Base-by-base conservation (phyloP, 345 rosid species). In the Angophora floribunda region DNA sequence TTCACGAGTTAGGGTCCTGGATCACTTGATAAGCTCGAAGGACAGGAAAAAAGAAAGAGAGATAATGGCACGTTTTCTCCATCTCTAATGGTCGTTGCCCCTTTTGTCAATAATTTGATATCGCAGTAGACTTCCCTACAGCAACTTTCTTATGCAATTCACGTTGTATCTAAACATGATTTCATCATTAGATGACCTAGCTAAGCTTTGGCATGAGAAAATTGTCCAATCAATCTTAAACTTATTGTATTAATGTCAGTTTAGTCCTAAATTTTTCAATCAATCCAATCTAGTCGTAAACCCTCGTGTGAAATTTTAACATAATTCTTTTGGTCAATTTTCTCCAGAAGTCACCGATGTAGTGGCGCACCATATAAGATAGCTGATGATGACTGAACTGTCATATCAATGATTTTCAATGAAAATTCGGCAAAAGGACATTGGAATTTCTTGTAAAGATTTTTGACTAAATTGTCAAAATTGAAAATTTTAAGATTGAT, bases 371-470 rank as follows among this genome's bases (percentile, higher is more conserved):
- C 7, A 26, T 11, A 13, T 61, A 28, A 14, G 67, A 61, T 28
- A 6, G 4, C 4, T 0, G 0, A 2, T 26, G 67, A 61, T 10
- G 13, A 26, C 30, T 61, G 0, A 15, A 26, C 2, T 5, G 1
- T 1, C 15, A 26, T 15, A 61, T 59, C 1, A 26, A 1, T 6
- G 12, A 59, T 59, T 59, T 59, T 2, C 1, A 6, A 24, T 3
- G 9, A 59, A 59, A 12, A 24, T 10, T 57, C 1, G 6, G 3
- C 3, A 0, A 22, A 57, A 24, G 0, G n/a, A 57, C 13, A 57
- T 57, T 57, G n/a, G 2, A 57, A 57, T 57, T 57, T 57, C 1
- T 3, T 2, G 13, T 24, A 24, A 22, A 57, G 10, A 2, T 57
- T 57, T 22, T 24, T 4, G 13, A 22, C n/a, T 51, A 13, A 51